Percentiles rank a stretch among this genome's conserved stretches.
Conservation (phyloP, 1,139 yeast species). For the Sugiyamaella xylanicola region DNA sequence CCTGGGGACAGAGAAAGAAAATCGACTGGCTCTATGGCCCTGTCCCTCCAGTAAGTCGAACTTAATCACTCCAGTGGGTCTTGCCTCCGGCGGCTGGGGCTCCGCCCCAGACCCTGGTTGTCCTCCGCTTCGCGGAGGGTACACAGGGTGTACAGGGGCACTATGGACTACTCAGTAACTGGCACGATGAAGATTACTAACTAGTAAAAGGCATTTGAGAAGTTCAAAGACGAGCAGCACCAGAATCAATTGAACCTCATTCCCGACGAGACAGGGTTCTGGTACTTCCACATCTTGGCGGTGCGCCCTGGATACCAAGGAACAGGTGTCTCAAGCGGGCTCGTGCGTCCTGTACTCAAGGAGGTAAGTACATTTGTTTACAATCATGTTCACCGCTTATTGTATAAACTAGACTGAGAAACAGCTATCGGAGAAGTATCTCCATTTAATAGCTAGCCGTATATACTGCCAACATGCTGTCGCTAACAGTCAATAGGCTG, state of each 20-base stretch:
- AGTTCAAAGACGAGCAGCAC: slow-evolving; percentile 2
- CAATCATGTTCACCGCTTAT: neutral
- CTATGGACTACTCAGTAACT: no score
- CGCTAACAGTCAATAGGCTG: neutral
- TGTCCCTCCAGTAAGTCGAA: slow-evolving; percentile 4
- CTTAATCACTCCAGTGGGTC: neutral
- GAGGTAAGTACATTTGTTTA: neutral
- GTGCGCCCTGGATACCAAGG: slow-evolving; percentile 15
- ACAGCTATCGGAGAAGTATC: no score
- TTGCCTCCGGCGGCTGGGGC: no score
- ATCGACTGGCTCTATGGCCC: slow-evolving; percentile 10
- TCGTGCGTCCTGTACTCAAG: neutral
- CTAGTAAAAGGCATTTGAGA: slow-evolving; percentile 4
- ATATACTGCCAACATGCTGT: no score
- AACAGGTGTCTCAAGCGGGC: slow-evolving; percentile 2
- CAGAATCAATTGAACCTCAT: neutral
- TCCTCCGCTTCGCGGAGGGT: no score
- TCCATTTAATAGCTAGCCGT: no score
- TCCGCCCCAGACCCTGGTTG: no score
- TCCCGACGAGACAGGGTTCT: slow-evolving; percentile 7
- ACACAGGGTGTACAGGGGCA: no score
- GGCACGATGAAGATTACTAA: no score
- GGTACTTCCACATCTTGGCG: slow-evolving; percentile 14
- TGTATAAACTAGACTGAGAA: no score
- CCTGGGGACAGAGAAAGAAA: neutral